Evolutionary conservation across 352 stramenopile species (phyloP).

Genomic region (Phytophthora palmivora): DNA sequence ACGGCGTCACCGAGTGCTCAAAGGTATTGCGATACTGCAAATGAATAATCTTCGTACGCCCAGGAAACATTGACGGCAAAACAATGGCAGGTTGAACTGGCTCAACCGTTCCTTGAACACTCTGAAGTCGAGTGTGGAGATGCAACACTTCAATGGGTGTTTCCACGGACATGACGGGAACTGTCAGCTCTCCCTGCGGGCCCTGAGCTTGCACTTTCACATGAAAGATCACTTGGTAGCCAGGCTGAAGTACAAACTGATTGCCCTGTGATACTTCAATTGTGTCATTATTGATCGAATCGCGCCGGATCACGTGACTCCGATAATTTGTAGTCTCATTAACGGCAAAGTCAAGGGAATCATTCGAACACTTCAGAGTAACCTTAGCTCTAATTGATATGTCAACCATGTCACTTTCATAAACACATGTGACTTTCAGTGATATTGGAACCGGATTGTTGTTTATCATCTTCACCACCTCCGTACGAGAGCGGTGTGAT

Average conservation of each 20-base stretch:
- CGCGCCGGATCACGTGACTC: background rate
- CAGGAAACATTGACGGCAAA: conserved; percentile 50
- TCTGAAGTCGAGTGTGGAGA: conserved; percentile 39
- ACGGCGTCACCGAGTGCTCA: conserved; percentile 35
- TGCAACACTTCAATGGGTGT: conserved; percentile 51
- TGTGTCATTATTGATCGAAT: conserved; percentile 1
- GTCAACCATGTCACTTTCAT: conserved; percentile 24
- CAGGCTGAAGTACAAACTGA: conserved; percentile 38
- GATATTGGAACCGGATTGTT: conserved; percentile 49
- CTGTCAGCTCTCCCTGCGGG: conserved; percentile 31
- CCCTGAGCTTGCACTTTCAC: conserved; percentile 37
- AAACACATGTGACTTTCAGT: conserved; percentile 31
- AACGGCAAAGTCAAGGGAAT: background rate
- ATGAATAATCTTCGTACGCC: conserved; percentile 33
- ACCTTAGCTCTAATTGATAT: conserved; percentile 35
- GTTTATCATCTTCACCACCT: conserved; percentile 57
- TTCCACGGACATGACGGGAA: conserved; percentile 45
- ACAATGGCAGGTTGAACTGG: conserved; percentile 36
- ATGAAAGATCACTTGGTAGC: conserved; percentile 34
- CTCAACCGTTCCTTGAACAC: conserved; percentile 40
- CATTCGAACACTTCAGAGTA: background rate
- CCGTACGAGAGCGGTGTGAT: conserved; percentile 24
- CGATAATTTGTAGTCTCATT: background rate
- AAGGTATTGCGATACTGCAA: conserved; percentile 59
- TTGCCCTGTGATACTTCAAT: conserved; percentile 17